Base-by-base conservation (phyloP, 2,329 filamentous ascomycete species). In the Paecilomyces formosus region DNA sequence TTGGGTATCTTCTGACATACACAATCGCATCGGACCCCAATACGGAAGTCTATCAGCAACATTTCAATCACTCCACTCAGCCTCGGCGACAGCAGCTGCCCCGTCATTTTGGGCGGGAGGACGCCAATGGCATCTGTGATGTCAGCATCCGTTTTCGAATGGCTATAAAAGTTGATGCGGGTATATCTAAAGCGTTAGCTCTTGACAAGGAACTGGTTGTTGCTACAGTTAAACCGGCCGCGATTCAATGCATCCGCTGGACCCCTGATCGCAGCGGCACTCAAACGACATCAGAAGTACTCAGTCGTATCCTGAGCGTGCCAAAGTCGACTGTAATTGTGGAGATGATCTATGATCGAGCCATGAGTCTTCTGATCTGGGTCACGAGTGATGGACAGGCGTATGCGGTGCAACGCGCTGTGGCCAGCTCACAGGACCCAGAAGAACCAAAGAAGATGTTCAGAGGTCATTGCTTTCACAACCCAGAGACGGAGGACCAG, bases 211-310 rank as follows among this genome's bases (percentile, higher is more conserved):
- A 97, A 73, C 79, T 99, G 49, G 82, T 97, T 22, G 92, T 99
- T 56, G 90, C 94, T 3, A 99, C 94, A 0, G 82, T 85, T 58
- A 96, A 94, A 69, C 94, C 94, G 3, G 88, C 92, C 0, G 93
- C 94, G n/a, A 86, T 97, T 15, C 94, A 99, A 74, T 97, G 92
- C 75, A 97, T 99, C 65, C 86, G 89, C 59, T 99, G 94, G 94
- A 89, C 88, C 0, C 89, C 92, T 1, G 92, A 96, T 70, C 88
- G 82, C 63, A 84, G 82, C 33, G 89, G 90, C 21, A 88, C 84
- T 61, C 93, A 97, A 74, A 97, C 92, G 2, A 92, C 86, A 65
- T 97, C 94, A 0, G 92, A 97, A 74, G 81, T 97, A 7, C 78
- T 97, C 61, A 92, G 87, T 68, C 88, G 89, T 57, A 96, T 97